A percentile compares a stretch with the other conserved stretches of the same genome.
Evolutionary conservation across 148 eudicot species (phyloP).

Genomic region (Chenopodium suecicum): DNA sequence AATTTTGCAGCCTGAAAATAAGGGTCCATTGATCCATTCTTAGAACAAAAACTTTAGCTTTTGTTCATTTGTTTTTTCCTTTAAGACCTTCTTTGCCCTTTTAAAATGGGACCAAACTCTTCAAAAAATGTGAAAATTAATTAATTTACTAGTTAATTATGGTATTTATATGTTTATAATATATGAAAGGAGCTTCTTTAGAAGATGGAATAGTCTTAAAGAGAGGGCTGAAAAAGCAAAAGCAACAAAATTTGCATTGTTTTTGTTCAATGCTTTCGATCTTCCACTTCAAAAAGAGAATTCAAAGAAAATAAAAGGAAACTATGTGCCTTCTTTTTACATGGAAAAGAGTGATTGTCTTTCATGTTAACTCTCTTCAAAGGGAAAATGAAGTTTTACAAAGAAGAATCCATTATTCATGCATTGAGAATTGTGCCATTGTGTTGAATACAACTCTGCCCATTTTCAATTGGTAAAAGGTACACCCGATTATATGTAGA

Average conservation of each 20-base stretch:
- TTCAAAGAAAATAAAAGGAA: slow-evolving; percentile 10
- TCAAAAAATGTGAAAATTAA: background rate
- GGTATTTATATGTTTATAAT: background rate
- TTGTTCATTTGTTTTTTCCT: background rate
- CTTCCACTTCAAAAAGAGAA: slow-evolving; percentile 52
- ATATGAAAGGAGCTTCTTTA: slow-evolving; percentile 29
- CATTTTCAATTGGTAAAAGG: no score
- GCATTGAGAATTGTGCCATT: slow-evolving; percentile 14
- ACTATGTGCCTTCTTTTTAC: slow-evolving; percentile 24
- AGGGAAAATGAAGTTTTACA: background rate
- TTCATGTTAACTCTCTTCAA: slow-evolving; percentile 12
- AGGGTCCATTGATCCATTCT: slow-evolving; percentile 7
- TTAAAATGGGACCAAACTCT: background rate
- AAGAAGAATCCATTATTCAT: slow-evolving; percentile 14
- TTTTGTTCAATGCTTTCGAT: slow-evolving; percentile 47
- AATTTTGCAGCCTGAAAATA: slow-evolving; percentile 17
- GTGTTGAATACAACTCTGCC: background rate
- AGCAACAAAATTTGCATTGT: slow-evolving; percentile 31
- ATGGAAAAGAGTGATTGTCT: slow-evolving; percentile 77
- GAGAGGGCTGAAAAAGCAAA: slow-evolving; percentile 65
- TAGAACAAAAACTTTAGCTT: slow-evolving; percentile 4
- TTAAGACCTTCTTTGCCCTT: background rate
- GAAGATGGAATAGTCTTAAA: slow-evolving; percentile 82
- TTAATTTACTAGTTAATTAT: no score
- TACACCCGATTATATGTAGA: no score